These are phyloP conservation scores for Mycocalia duriaeana DNA, from an alignment of 1,284 basidiomycete species.

Conservation along the genomic window DNA sequence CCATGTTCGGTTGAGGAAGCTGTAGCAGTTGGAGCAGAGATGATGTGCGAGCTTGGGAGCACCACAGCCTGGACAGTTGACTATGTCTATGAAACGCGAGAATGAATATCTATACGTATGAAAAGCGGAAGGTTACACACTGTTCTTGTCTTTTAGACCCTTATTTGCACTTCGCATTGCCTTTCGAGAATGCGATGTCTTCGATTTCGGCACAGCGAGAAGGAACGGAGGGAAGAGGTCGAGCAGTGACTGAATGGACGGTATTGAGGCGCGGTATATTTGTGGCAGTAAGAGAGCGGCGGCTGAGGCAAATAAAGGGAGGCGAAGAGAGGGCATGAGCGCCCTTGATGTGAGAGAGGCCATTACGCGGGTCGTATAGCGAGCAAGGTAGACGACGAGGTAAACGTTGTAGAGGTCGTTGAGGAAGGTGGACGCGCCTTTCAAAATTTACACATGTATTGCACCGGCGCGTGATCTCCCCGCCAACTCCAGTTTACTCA, in stretches of 20 bases:
- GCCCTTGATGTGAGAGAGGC: conserved; percentile 21
- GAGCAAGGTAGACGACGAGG: conserved; percentile 6
- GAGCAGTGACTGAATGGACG: conserved; percentile 55
- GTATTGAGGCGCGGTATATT: conserved; percentile 45
- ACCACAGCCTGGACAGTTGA: conserved; percentile 90
- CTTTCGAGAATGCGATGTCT: conserved; percentile 90
- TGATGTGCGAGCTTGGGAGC: conserved; percentile 86
- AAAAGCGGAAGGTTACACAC: conserved; percentile 41
- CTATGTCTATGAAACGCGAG: conserved; percentile 60
- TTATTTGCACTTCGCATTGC: conserved; percentile 95
- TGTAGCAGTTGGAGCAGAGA: conserved; percentile 83
- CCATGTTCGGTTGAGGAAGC: conserved; percentile 67
- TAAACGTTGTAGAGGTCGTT: conserved; percentile 6
- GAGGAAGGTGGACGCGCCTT: no score
- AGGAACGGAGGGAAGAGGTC: conserved; percentile 87
- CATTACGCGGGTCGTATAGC: no score
- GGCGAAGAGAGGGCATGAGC: conserved; percentile 12
- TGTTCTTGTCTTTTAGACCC: conserved; percentile 90
- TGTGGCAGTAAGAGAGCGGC: no score
- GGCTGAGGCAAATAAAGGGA: conserved; percentile 25
- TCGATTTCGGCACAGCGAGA: conserved; percentile 92
- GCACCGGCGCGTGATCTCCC: no score
- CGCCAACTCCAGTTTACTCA: no score
- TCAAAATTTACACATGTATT: no score
- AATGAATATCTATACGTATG: conserved; percentile 7